These are phyloP conservation scores for Schizochytrium sp. DNA, from an alignment of 108 stramenopile species.

Conservation along the genomic window DNA sequence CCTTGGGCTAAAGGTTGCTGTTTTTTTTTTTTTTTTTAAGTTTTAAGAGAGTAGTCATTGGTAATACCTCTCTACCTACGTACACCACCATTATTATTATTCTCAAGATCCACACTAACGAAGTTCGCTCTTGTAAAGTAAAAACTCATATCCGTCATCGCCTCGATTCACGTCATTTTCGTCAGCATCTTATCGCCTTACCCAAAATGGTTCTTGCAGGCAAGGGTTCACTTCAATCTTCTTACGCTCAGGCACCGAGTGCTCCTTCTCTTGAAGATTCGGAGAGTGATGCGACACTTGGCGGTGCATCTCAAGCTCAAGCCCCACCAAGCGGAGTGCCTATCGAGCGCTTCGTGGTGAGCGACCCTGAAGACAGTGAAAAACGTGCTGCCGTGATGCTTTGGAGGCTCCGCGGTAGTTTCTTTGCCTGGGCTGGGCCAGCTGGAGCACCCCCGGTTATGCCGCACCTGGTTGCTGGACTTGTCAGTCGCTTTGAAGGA, in stretches of 20 bases:
- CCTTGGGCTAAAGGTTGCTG: too few relatives aligned
- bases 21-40: too few relatives aligned
- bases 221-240: too few relatives aligned
- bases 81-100: too few relatives aligned
- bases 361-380: neutral
- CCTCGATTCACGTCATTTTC: too few relatives aligned
- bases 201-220: too few relatives aligned
- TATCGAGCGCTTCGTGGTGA: conserved; percentile 47
- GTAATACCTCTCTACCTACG: too few relatives aligned
- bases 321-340: neutral
- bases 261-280: neutral
- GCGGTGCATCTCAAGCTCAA: neutral
- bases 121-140: too few relatives aligned
- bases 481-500: neutral
- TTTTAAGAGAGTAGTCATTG: too few relatives aligned
- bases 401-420: neutral
- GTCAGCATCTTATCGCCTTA: too few relatives aligned
- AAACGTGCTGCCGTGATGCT: conserved; percentile 31
- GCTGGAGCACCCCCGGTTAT: neutral
- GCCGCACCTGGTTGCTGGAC: conserved; percentile 7
- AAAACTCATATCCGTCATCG: too few relatives aligned
- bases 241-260: neutral
- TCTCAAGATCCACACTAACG: too few relatives aligned
- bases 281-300: neutral
- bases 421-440: neutral